A percentile compares a stretch with the other conserved stretches of the same genome.
Conservation (phyloP, 1,284 basidiomycete genomes). For the Phlebopus sp. region DNA sequence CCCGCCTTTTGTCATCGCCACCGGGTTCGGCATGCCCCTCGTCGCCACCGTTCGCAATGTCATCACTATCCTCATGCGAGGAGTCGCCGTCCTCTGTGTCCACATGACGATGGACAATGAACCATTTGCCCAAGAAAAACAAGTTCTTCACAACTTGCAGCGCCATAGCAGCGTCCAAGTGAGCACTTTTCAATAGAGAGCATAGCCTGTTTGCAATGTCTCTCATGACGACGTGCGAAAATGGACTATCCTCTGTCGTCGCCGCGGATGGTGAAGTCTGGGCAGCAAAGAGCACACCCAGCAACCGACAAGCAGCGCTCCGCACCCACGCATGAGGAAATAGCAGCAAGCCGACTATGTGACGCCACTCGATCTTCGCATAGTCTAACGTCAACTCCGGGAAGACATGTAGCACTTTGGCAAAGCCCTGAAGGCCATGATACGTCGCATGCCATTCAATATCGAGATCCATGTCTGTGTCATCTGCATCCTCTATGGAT, state of each 20-base stretch:
- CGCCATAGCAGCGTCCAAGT: conserved; percentile 75
- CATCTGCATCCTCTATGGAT: conserved; percentile 36
- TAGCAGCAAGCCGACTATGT: conserved; percentile 67
- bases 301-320: conserved; percentile 72
- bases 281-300: conserved; percentile 70
- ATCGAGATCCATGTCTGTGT: conserved; percentile 50
- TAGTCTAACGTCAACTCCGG: conserved; percentile 39
- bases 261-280: conserved; percentile 22
- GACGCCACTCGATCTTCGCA: conserved; percentile 57
- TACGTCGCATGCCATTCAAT: conserved; percentile 86
- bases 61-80: conserved; percentile 16
- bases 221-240: conserved; percentile 57
- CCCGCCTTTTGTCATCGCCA: conserved; percentile 35
- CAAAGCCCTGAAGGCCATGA: conserved; percentile 68
- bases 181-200: conserved; percentile 78
- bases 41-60: too few relatives aligned
- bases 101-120: conserved; percentile 38
- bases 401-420: conserved; percentile 63
- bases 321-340: conserved; percentile 97
- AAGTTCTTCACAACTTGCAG: conserved; percentile 94
- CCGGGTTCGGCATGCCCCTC: too few relatives aligned
- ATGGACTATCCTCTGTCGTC: conserved; percentile 25
- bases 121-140: conserved; percentile 87
- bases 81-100: conserved; percentile 18
- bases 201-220: conserved; percentile 77